Conservation (phyloP, 441 rosid genomes). For the Sinapis alba region DNA sequence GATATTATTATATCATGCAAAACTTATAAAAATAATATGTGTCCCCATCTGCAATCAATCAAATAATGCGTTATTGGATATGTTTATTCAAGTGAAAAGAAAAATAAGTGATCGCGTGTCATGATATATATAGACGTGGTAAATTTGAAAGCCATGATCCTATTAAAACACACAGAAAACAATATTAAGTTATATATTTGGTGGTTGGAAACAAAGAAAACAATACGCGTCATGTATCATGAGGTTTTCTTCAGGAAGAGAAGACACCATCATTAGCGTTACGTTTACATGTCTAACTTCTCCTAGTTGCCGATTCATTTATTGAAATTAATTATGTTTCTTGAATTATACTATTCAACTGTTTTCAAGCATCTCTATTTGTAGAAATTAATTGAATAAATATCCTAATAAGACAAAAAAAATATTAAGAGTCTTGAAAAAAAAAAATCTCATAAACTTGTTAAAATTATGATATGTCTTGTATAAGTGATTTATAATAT, state of each 20-base stretch:
- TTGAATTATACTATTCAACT: not conserved
- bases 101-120: not conserved
- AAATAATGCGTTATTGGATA: not conserved
- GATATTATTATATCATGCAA: not conserved
- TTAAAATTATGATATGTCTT: not conserved
- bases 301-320: conserved; percentile 1
- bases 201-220: conserved; percentile 27
- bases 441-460: not conserved
- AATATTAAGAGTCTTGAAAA: not conserved
- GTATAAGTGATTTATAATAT: not conserved
- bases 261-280: conserved; percentile 37
- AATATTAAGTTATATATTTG: conserved; percentile 15
- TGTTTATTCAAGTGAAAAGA: not conserved
- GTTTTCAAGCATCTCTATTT: not conserved
- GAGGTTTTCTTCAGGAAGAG: conserved; percentile 11
- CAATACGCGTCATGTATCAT: conserved; percentile 20
- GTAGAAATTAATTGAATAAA: not conserved
- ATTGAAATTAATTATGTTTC: not conserved
- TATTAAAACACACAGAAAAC: conserved; percentile 7
- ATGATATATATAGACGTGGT: not conserved
- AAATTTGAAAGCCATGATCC: not conserved
- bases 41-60: not conserved
- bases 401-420: not conserved
- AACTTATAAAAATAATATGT: not conserved
- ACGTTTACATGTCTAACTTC: conserved; percentile 22